phyloP scores from a whole-genome alignment of 2,329 filamentous ascomycete species.

The Sporothrix brunneoviolacea region DNA sequence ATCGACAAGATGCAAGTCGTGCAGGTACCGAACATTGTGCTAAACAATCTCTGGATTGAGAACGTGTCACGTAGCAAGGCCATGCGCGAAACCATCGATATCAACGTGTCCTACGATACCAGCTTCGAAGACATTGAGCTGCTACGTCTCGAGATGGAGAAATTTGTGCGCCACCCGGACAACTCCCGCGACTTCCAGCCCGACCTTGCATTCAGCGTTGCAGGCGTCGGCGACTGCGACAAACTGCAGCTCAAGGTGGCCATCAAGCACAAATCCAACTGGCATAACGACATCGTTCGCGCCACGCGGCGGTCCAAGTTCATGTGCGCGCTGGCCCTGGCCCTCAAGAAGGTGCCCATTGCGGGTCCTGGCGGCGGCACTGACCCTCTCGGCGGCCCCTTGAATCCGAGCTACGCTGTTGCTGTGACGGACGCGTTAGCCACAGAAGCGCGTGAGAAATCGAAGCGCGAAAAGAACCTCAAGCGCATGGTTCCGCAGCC shows the following conservation, averaged over 20 bases:
- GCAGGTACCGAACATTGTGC: conserved; percentile 81
- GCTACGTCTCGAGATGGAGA: conserved; percentile 75
- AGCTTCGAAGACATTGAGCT: conserved; percentile 83
- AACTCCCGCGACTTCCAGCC: conserved; percentile 88
- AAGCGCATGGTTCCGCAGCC: conserved; percentile 56
- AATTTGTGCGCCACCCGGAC: conserved; percentile 74
- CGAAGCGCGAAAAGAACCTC: conserved; percentile 49
- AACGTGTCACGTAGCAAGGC: conserved; percentile 86
- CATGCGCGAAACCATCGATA: conserved; percentile 77
- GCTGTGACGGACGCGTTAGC: conserved; percentile 65
- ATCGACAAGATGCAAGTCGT: conserved; percentile 74
- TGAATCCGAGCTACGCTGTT: conserved; percentile 77
- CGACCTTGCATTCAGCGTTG: conserved; percentile 71
- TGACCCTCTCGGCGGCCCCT: conserved; percentile 55
- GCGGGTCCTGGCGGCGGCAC: conserved; percentile 69
- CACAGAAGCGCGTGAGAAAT: conserved; percentile 34
- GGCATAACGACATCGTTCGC: conserved; percentile 79
- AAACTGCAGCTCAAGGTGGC: conserved; percentile 78
- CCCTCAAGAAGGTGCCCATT: conserved; percentile 82
- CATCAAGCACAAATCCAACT: conserved; percentile 89
- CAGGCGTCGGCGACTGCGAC: conserved; percentile 75
- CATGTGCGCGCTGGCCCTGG: conserved; percentile 85
- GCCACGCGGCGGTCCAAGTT: conserved; percentile 85
- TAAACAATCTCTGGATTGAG: conserved; percentile 92
- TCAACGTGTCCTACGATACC: conserved; percentile 81